Conservation (phyloP, 2,329 filamentous ascomycete genomes). For the Hymenoscyphus repandus region DNA sequence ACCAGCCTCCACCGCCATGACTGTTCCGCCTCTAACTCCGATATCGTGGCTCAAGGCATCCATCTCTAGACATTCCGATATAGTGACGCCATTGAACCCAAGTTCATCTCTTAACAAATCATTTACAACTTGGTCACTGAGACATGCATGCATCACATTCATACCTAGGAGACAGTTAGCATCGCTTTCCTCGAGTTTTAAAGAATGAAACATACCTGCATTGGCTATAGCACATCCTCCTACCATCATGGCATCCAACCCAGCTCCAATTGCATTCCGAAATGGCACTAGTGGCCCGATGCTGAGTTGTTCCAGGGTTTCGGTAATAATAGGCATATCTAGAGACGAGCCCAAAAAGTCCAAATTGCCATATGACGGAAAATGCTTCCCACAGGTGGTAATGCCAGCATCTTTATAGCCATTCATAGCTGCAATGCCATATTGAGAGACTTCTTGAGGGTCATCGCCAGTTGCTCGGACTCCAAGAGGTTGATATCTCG, state of each 20-base stretch:
- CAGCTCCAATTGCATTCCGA: constrained; percentile 79
- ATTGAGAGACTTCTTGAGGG: constrained; percentile 89
- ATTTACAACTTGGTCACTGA: constrained; percentile 95
- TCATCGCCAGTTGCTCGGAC: constrained; percentile 89
- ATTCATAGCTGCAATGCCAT: constrained; percentile 83
- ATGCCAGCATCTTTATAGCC: constrained; percentile 89
- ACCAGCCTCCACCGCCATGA: constrained; percentile 95
- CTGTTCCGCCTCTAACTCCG: constrained; percentile 91
- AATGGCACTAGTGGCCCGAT: constrained; percentile 90
- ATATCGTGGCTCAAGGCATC: constrained; percentile 93
- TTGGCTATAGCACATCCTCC: constrained; percentile 92
- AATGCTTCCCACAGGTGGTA: constrained; percentile 90
- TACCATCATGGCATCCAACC: constrained; percentile 91
- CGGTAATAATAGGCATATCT: constrained; percentile 92
- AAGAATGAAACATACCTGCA: constrained; percentile 19
- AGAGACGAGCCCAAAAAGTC: constrained; percentile 88
- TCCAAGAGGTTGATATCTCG: constrained; percentile 82
- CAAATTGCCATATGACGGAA: constrained; percentile 91
- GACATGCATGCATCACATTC: constrained; percentile 91
- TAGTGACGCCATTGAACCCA: constrained; percentile 84
- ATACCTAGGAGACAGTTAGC: constrained; percentile 51
- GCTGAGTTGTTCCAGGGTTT: constrained; percentile 87
- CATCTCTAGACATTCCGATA: constrained; percentile 96
- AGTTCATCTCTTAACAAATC: constrained; percentile 83
- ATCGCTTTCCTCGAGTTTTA: background rate